Evolutionary conservation across 768 basidiomycete genomes (phyloP), one percentile per base, ranked within the genome.

Genomic region (Leccinum sublutescens): DNA sequence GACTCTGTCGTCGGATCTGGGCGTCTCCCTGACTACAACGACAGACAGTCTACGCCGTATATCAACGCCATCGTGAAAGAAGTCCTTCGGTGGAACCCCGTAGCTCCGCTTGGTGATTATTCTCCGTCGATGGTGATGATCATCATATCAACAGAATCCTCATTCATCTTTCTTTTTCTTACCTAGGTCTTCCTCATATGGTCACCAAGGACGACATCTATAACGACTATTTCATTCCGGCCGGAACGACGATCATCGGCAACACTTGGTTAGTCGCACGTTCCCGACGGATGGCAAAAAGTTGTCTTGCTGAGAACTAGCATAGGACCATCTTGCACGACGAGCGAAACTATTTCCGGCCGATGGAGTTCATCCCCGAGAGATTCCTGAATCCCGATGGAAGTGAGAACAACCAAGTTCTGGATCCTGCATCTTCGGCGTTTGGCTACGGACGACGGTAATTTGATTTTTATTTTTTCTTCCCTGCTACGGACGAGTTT

Each of bases 201-300:
- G 71, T 68, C 54, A 74, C 71, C 54, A 66, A 64, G 48, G 71
- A 73, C 45, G 73, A 74, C 58, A 51, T 53, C 36, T 74, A 73
- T 48, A 50, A 68, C 21, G 72, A 68, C 36, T 73, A 71, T 54
- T 70, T 71, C 56, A 73, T 73, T 43, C 72, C 72, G n/a, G 71
- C 68, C 4, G 71, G 71, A 14, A 76, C 85, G 1, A 80, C 79
- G 9, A 78, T 87, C 17, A 79, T 85, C 29, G 84, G 83, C 1
- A 87, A 85, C 62, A 78, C 82, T 19, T 87, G 85, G 85, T 79
- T 15, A 61, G 67, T 34, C 8, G 1, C 21, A 14, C 45, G 45
- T 47, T 23, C 2, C 2, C n/a, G 5, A 33, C 33, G 33, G 31
- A 33, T 12, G 21, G 45, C 3, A 11, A 5, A 45, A n/a, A 10